Base-by-base conservation (phyloP, 2,329 filamentous ascomycete species). In the Aspergillus texensis region DNA sequence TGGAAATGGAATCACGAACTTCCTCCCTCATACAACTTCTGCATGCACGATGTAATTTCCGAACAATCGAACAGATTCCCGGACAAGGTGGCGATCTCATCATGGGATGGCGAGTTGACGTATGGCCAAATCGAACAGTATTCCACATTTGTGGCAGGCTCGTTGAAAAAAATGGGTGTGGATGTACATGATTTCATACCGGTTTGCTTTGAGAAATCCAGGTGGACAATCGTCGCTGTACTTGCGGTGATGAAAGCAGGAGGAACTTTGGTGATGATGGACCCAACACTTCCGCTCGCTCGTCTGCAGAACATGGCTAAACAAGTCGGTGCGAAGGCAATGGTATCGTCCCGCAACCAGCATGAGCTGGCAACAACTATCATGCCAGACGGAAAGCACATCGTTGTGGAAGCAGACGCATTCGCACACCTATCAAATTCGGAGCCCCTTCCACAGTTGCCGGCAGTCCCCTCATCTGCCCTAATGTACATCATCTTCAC, bases 401-500 rank as follows among this genome's bases (percentile, higher is more conserved):
- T 77, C 4, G 66, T 74, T 14, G 73, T 78, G 16, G 75, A 74
- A 14, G 65, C 52, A 32, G 65, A 68, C 6, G 63, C 67, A 8
- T 73, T 77, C 55, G 53, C 64, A 21, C 36, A 70, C 12, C 19
- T 70, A 14, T 54, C 68, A 16, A 59, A 28, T 10, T 50, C 55
- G 5, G 54, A 64, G 14, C n/a, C 46, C 34, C 62, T 64, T 30
- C 26, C 64, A 3, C 45, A 59, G 4, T 55, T 76, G 36, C 62
- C 70, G 2, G 26, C 61, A 6, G 75, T 78, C 5, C 71, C 76
- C 5, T 54, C 74, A n/a, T 70, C 70, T 28, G 64, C 73, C 8
- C 68, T 87, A 3, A 75, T 89, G 3, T 91, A 88, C 70, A 81
- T 88, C 3, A 83, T 91, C 16, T 87, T 90, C 67, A 85, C 84